phyloP scores from a whole-genome alignment of 805 yeast genomes.

The Torulaspora gathmanii region DNA sequence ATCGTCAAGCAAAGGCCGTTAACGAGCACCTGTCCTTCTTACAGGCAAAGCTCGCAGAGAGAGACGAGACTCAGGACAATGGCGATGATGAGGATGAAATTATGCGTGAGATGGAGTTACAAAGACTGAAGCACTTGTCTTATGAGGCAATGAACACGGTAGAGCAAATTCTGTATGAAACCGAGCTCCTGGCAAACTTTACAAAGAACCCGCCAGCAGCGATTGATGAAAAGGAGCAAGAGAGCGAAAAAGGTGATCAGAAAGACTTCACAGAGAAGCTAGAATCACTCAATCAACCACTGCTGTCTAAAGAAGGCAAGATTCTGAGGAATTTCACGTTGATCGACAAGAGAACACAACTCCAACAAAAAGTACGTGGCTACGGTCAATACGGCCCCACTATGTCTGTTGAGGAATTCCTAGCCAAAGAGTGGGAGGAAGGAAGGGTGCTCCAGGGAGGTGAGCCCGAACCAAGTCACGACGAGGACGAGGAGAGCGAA shows the following conservation, averaged over 20 bases:
- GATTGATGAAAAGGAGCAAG: constrained; percentile 13
- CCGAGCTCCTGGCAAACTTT: constrained; percentile 52
- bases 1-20: constrained; percentile 54
- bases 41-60: constrained; percentile 31
- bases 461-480: constrained; percentile 38
- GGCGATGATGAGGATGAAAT: constrained; percentile 58
- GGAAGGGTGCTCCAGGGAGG: constrained; percentile 69
- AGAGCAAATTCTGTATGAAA: constrained; percentile 60
- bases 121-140: constrained; percentile 50
- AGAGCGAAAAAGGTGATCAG: constrained; percentile 28
- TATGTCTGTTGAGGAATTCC: constrained; percentile 86
- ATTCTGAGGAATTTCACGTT: constrained; percentile 81
- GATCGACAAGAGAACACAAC: constrained; percentile 51
- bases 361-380: constrained; percentile 68
- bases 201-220: constrained; percentile 24
- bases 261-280: constrained; percentile 60
- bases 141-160: constrained; percentile 51
- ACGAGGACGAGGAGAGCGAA: constrained; percentile 58
- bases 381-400: constrained; percentile 92
- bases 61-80: constrained; percentile 33
- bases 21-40: constrained; percentile 42
- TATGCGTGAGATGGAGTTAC: constrained; percentile 50
- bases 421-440: constrained; percentile 77
- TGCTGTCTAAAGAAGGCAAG: constrained; percentile 68
- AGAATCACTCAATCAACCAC: constrained; percentile 48